Evolutionary conservation across 225 moss, liverwort and hornwort genomes (phyloP), one percentile per base, ranked within the genome.

Genomic region (Polytrichum commune): DNA sequence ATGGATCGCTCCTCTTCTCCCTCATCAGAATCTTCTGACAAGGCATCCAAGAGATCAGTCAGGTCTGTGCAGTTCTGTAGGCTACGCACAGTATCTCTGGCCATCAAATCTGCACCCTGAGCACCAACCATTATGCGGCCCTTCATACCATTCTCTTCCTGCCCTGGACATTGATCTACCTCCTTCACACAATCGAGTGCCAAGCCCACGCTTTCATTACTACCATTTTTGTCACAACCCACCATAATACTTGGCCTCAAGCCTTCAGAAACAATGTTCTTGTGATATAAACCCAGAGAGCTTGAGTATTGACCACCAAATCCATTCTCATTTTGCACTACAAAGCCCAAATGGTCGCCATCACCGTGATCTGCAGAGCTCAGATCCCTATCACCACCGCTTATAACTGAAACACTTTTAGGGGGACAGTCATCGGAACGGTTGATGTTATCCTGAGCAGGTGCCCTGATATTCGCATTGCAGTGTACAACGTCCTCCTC

Each of bases 21-120:
- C 46, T 58, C 58, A 6, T 28, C 68, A 19, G 66, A 27, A 71
- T 76, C 77, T 5, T 67, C 80, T 29, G 73, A 73, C 53, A 86
- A 78, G 63, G 75, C 82, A 27, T 82, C 63, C 65, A 78, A 78
- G 8, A 82, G 72, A 55, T 71, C 71, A 10, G 78, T 68, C 56
- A 86, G 83, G 57, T 81, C 86, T 38, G 83, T 71, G 64, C 62
- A 54, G 29, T 23, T 64, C 64, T 29, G 27, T 8, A 20, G 18
- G 27, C 53, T 63, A 18, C 24, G 7, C 18, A 18, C 5, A 18
- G 10, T 3, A 28, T 58, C 9, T 58, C 58, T 6, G 8, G 24
- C 22, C 7, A 46, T 24, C 58, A 58, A 58, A 58, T 24, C 20
- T 58, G 58, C 24, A 58, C 62, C 62, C 62, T 63, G 62, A 63